Percentiles rank a stretch among this genome's conserved stretches.
phyloP scores from a whole-genome alignment of 768 basidiomycete species.

The Gyrodon lividus region DNA sequence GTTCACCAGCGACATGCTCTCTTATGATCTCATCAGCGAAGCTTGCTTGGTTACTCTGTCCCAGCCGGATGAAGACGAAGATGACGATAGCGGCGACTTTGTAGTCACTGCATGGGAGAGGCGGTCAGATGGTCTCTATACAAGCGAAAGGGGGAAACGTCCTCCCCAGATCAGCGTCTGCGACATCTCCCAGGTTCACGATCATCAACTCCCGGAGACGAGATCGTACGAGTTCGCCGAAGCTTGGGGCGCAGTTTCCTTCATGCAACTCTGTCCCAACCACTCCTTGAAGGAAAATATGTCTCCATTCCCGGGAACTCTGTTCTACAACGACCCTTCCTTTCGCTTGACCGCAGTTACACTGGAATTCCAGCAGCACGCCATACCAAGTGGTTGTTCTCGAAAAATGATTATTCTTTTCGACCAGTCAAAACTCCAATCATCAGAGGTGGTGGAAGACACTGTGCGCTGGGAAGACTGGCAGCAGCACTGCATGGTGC shows the following conservation, averaged over 20 bases:
- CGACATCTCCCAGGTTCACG: conserved; percentile 16
- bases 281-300: conserved; percentile 40
- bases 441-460: conserved; percentile 43
- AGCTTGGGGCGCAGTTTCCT: conserved; percentile 44
- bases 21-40: conserved; percentile 31
- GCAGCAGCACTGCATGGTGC: conserved; percentile 39
- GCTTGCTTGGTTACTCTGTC: conserved; percentile 24
- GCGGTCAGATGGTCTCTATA: conserved; percentile 31
- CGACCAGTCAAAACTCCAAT: conserved; percentile 50
- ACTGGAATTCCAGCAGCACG: conserved; percentile 43
- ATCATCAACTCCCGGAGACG: conserved; percentile 10
- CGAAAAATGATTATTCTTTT: conserved; percentile 51
- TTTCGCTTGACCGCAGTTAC: conserved; percentile 44
- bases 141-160: conserved; percentile 30
- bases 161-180: conserved; percentile 29
- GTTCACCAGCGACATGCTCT: conserved; percentile 31
- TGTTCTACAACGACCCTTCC: conserved; percentile 59
- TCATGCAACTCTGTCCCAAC: conserved; percentile 50
- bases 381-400: conserved; percentile 33
- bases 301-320: conserved; percentile 38
- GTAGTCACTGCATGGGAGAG: conserved; percentile 23
- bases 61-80: conserved; percentile 35
- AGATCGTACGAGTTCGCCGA: conserved; percentile 53
- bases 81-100: conserved; percentile 23
- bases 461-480: conserved; percentile 55